Percentiles rank a stretch among this genome's conserved stretches.
These are phyloP conservation scores for Euphrasia confusa DNA, from an alignment of 257 asterid genomes.

Conservation along the genomic window DNA sequence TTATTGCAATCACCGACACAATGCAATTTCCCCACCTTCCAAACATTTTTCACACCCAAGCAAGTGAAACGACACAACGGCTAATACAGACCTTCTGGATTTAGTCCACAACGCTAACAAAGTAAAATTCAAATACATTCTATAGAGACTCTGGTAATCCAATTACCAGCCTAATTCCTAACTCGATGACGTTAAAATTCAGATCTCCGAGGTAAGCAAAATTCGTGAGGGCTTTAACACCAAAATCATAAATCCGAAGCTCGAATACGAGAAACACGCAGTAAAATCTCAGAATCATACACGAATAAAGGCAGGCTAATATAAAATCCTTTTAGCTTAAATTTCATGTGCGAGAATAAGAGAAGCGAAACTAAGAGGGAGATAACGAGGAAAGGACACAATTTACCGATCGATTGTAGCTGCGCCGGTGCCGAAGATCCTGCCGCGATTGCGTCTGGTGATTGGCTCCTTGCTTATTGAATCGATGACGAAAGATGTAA, in stretches of 20 bases:
- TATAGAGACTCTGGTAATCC: background rate
- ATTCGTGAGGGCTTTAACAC: background rate
- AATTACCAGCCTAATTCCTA: slow-evolving; percentile 3
- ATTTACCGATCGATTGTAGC: background rate
- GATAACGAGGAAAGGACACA: background rate
- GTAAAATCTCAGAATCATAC: background rate
- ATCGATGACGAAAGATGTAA: background rate
- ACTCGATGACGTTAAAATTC: background rate
- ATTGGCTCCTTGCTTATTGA: background rate
- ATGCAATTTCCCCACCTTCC: background rate
- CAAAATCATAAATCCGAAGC: background rate
- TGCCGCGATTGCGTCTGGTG: background rate
- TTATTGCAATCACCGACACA: slow-evolving; percentile 17
- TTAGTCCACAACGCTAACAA: too few relatives aligned
- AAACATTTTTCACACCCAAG: background rate
- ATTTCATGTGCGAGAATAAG: too few relatives aligned
- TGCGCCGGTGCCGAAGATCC: background rate
- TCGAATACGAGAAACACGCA: background rate
- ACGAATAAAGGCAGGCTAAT: background rate
- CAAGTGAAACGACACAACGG: background rate
- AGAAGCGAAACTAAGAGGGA: background rate
- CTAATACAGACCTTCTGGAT: background rate
- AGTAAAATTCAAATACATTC: background rate
- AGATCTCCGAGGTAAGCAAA: background rate
- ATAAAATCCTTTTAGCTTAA: too few relatives aligned